phyloP scores from a whole-genome alignment of 2,329 filamentous ascomycete genomes.

The Hymenoscyphus scutula region DNA sequence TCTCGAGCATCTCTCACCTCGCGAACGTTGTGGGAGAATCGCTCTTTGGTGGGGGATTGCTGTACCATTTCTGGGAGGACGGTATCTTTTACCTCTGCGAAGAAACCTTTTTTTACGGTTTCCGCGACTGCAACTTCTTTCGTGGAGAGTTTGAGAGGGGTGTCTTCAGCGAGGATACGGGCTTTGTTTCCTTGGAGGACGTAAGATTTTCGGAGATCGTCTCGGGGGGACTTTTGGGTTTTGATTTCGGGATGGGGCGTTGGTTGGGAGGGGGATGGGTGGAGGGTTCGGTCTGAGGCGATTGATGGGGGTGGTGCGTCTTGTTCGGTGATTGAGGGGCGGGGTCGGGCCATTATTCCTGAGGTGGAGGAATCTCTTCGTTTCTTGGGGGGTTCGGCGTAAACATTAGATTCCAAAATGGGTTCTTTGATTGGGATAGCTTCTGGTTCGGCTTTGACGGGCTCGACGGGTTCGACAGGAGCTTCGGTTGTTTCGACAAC shows the following conservation, averaged over 20 bases:
- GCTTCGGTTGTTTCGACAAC: neutral
- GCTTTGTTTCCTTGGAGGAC: conserved; percentile 7
- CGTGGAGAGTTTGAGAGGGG: neutral
- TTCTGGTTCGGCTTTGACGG: neutral
- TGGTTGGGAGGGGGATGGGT: neutral
- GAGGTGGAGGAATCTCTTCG: neutral
- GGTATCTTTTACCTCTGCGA: conserved; percentile 4
- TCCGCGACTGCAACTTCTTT: neutral
- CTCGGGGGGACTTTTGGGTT: neutral
- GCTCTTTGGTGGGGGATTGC: neutral
- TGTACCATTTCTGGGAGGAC: conserved; percentile 11
- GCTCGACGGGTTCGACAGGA: neutral
- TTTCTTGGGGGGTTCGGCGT: neutral
- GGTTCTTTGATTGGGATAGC: neutral
- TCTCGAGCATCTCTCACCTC: neutral
- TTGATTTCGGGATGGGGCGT: neutral
- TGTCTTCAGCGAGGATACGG: neutral
- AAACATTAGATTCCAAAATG: neutral
- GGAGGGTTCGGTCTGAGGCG: neutral
- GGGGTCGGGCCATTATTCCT: conserved; percentile 7
- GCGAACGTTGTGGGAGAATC: neutral
- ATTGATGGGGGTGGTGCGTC: neutral
- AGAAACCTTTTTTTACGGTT: conserved; percentile 10
- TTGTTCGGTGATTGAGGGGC: neutral
- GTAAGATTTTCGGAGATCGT: conserved; percentile 1